Conservation (phyloP, 1,284 basidiomycete species). For the Amylostereum areolatum region DNA sequence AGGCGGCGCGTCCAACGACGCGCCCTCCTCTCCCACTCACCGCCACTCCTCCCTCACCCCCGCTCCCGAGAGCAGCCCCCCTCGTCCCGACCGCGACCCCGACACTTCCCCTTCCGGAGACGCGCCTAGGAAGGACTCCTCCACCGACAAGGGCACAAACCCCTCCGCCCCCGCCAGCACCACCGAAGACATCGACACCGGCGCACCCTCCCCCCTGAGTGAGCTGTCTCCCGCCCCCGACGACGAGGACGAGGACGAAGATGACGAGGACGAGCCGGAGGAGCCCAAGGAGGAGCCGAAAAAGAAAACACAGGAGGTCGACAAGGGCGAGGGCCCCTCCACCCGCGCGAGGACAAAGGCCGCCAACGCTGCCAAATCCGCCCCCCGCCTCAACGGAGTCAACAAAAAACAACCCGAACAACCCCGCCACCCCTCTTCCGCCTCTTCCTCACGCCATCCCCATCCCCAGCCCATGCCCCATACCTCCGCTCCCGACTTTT, state of each 20-base stretch:
- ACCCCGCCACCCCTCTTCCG: neutral
- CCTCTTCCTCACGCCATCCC: neutral
- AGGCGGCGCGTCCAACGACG: constrained; percentile 5
- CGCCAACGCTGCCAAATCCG: neutral
- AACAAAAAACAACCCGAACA: neutral
- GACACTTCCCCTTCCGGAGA: constrained; percentile 7
- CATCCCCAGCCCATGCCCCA: no score
- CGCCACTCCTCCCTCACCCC: constrained; percentile 25
- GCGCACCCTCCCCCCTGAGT: constrained; percentile 56
- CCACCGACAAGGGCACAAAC: constrained; percentile 19
- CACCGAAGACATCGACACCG: constrained; percentile 14
- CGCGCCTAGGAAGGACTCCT: neutral
- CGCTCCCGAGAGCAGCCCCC: constrained; percentile 22
- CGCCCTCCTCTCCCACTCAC: constrained; percentile 19
- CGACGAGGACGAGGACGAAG: constrained; percentile 25
- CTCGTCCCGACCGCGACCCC: constrained; percentile 15
- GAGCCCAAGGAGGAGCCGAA: constrained; percentile 17
- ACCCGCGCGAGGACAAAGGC: neutral
- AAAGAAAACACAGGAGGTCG: constrained; percentile 6
- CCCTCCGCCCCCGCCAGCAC: constrained; percentile 5
- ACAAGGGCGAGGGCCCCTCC: constrained; percentile 13
- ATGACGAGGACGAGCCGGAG: constrained; percentile 19
- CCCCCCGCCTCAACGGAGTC: neutral
- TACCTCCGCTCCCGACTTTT: neutral
- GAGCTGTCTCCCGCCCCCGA: constrained; percentile 62